Base-by-base conservation (phyloP, 164 flowering plant species). In the Liquidambar formosana region DNA sequence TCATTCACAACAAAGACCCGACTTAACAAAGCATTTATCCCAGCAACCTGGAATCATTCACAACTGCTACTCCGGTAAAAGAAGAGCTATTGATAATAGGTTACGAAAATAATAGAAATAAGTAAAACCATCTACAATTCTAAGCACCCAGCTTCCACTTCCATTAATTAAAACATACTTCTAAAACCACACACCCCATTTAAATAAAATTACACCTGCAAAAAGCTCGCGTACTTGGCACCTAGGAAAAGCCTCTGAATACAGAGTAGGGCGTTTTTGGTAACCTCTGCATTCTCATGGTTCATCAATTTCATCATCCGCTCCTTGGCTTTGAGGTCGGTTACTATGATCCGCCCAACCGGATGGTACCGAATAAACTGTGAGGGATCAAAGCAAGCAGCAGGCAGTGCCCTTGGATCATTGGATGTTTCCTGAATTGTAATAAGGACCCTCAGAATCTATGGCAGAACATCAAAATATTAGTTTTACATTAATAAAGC, bases 241-340 rank as follows among this genome's bases (percentile, higher is more conserved):
- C 99, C 99, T 11, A 94, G 84, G 84, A 94, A 89, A 41, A 94
- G 97, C 90, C 97, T 90, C 69, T 94, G 99, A 22, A 89, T 79
- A 64, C 99, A 91, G 28, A 94, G 93, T 28, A 94, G 78, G 9
- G 97, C 91, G 69, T 88, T 91, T 79, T 92, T 94, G 18, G 97
- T 92, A 28, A 92, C 97, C 81, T 92, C 97, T 1, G 91, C 79
- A 73, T 84, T 92, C 76, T 92, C 94, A 61, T 94, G 97, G 77
- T 82, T 89, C 97, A 92, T 88, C 73, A 94, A 67, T 73, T 87
- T 92, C 99, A 94, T 94, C 66, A 92, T 97, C 51, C 93, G 80
- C 64, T 94, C 97, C 79, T 94, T 94, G 0, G 91, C 97, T 78
- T 87, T 92, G 46, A 94, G 95, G 77, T 94, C 94, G 4, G 76